Conservation (phyloP, 2,329 filamentous ascomycete species). For the Stagonosporopsis cucurbitacearum region DNA sequence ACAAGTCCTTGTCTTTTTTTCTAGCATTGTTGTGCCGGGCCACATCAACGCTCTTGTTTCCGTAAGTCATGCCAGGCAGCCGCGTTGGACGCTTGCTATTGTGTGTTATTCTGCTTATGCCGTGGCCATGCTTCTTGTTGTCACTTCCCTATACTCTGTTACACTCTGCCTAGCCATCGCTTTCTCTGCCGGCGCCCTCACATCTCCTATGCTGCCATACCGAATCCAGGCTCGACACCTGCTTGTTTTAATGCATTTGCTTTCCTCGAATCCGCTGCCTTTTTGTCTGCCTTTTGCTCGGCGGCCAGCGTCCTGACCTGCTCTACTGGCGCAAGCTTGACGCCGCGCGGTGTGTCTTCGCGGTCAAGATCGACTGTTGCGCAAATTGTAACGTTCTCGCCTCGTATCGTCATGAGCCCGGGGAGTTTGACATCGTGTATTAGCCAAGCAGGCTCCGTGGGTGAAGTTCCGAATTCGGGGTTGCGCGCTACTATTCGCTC, state of each 20-base stretch:
- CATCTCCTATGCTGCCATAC: conserved; percentile 62
- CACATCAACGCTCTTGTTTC: conserved; percentile 8
- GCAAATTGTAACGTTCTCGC: conserved; percentile 94
- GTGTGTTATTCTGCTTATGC: neutral
- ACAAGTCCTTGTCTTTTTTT: conserved; percentile 17
- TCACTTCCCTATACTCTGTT: neutral
- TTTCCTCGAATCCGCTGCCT: conserved; percentile 56
- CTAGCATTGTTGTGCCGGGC: conserved; percentile 5
- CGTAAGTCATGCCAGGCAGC: conserved; percentile 8
- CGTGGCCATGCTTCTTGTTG: neutral
- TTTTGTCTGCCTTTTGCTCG: conserved; percentile 76
- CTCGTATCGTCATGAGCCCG: conserved; percentile 89
- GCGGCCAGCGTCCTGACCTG: conserved; percentile 75
- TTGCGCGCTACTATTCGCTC: conserved; percentile 81
- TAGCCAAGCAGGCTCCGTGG: conserved; percentile 52
- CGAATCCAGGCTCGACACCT: conserved; percentile 70
- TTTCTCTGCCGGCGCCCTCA: neutral
- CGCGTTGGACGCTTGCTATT: neutral
- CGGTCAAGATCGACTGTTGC: conserved; percentile 97
- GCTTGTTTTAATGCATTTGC: conserved; percentile 67
- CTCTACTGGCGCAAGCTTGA: conserved; percentile 69
- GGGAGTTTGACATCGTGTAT: conserved; percentile 86
- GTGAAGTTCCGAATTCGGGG: conserved; percentile 33
- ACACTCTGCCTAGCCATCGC: neutral
- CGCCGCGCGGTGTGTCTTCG: conserved; percentile 85